These are phyloP conservation scores for Epichloe hybrida DNA, from an alignment of 2,329 filamentous ascomycete genomes.

Conservation along the genomic window DNA sequence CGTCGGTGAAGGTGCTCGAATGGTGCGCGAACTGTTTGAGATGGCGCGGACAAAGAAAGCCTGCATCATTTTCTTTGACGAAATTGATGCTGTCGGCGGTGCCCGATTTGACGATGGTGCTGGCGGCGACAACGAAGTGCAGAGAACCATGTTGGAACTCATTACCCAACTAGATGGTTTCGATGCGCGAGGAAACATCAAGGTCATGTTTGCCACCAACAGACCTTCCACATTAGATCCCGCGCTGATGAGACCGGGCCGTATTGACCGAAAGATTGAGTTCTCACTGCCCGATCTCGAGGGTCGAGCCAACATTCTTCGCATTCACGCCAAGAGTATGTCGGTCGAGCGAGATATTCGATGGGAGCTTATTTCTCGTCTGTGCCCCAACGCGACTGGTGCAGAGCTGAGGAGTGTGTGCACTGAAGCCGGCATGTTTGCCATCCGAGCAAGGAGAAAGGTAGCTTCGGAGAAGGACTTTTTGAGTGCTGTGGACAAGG, in stretches of 20 bases:
- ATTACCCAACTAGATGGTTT: conserved; percentile 96
- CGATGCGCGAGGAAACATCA: conserved; percentile 94
- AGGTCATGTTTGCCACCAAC: conserved; percentile 99
- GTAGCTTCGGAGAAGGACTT: conserved; percentile 99
- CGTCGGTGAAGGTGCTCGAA: conserved; percentile 91
- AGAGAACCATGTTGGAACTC: conserved; percentile 93
- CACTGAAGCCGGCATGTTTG: conserved; percentile 97
- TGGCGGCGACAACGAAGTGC: conserved; percentile 93
- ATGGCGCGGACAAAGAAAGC: conserved; percentile 99
- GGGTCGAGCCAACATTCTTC: conserved; percentile 90
- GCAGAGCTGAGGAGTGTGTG: conserved; percentile 93
- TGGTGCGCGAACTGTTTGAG: conserved; percentile 97
- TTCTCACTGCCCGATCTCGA: conserved; percentile 96
- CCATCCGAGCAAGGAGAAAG: conserved; percentile 88
- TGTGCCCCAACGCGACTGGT: conserved; percentile 95
- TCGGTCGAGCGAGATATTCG: conserved; percentile 96
- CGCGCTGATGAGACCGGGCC: conserved; percentile 91
- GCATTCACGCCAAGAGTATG: conserved; percentile 99
- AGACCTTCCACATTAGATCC: conserved; percentile 88
- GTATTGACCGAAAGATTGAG: conserved; percentile 98
- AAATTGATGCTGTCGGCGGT: conserved; percentile 92
- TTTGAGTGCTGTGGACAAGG: conserved; percentile 94
- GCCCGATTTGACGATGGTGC: conserved; percentile 94
- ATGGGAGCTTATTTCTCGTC: conserved; percentile 94
- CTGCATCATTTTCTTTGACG: conserved; percentile 95